phyloP scores from a whole-genome alignment of 1,139 yeast genomes.

The Spencermartinsiella ligniputridi region DNA sequence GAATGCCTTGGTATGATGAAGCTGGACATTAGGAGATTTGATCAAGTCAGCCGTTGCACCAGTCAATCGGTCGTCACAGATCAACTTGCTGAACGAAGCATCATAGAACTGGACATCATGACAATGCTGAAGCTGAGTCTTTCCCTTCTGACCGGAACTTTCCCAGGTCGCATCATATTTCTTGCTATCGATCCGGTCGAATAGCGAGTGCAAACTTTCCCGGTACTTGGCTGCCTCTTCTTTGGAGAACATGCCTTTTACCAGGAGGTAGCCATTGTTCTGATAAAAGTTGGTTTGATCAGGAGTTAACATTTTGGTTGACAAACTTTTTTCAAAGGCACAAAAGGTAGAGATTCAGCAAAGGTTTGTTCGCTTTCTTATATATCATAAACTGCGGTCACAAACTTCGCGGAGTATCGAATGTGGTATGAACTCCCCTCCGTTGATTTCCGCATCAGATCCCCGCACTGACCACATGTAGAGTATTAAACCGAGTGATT shows the following conservation, averaged over 20 bases:
- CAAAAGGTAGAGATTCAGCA: not conserved
- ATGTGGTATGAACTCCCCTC: not conserved
- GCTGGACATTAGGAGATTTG: slow-evolving; percentile 9
- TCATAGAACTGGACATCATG: slow-evolving; percentile 15
- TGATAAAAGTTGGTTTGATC: slow-evolving; percentile 13
- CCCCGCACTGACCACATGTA: too few relatives aligned
- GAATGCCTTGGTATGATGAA: slow-evolving; percentile 13
- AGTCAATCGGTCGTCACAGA: slow-evolving; percentile 13
- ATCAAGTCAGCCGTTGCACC: slow-evolving; percentile 12
- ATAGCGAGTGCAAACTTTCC: slow-evolving; percentile 1
- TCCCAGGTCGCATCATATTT: slow-evolving; percentile 2
- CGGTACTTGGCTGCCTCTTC: slow-evolving; percentile 13
- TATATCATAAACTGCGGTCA: not conserved
- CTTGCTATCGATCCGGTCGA: slow-evolving; percentile 4
- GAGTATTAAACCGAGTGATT: not conserved
- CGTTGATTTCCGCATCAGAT: not conserved
- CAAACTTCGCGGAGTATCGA: not conserved
- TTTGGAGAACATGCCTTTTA: slow-evolving; percentile 13
- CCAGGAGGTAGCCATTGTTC: slow-evolving; percentile 12
- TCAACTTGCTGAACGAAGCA: slow-evolving; percentile 5
- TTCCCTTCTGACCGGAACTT: slow-evolving; percentile 3
- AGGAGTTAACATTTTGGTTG: slow-evolving; percentile 2
- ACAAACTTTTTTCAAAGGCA: not conserved
- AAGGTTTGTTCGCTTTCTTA: not conserved
- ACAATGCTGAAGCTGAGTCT: slow-evolving; percentile 7